Percentiles rank a stretch among this genome's conserved stretches.
Evolutionary conservation across 345 rosid genomes (phyloP).

Genomic region (Sonneratia alba): DNA sequence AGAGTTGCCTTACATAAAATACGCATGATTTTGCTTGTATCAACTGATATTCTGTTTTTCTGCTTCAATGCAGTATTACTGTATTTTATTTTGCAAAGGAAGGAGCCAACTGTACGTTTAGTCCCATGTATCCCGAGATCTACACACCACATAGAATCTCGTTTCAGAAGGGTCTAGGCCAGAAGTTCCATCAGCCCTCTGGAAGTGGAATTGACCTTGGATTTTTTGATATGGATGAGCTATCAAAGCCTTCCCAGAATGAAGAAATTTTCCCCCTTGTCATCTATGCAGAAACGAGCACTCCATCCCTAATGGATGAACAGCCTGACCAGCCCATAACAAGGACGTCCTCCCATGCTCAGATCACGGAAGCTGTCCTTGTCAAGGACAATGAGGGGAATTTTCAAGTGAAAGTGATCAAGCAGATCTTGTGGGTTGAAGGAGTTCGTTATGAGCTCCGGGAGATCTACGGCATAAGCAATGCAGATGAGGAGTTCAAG

Average conservation of each 20-base stretch:
- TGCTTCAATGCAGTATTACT: constrained; percentile 22
- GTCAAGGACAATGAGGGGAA: constrained; percentile 18
- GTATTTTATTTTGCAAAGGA: constrained; percentile 38
- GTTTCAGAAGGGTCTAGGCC: constrained; percentile 33
- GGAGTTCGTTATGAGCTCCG: constrained; percentile 31
- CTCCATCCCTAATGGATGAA: constrained; percentile 12
- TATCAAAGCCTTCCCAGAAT: constrained; percentile 20
- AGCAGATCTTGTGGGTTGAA: constrained; percentile 31
- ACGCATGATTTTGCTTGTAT: neutral
- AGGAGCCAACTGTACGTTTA: constrained; percentile 28
- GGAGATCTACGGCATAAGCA: constrained; percentile 36
- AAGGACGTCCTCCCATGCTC: constrained; percentile 19
- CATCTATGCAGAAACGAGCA: constrained; percentile 26
- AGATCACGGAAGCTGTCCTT: constrained; percentile 35
- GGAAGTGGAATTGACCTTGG: constrained; percentile 41
- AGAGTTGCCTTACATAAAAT: neutral
- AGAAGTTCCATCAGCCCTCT: constrained; percentile 31
- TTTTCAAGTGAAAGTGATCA: constrained; percentile 29
- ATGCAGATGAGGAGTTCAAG: constrained; percentile 15
- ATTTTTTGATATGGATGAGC: constrained; percentile 23
- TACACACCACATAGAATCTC: constrained; percentile 19
- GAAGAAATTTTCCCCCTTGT: constrained; percentile 30
- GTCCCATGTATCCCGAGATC: constrained; percentile 21
- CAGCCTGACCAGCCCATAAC: constrained; percentile 11
- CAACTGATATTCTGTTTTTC: neutral